phyloP scores from a whole-genome alignment of 306 rosid species.

The Rubus parviflorus region DNA sequence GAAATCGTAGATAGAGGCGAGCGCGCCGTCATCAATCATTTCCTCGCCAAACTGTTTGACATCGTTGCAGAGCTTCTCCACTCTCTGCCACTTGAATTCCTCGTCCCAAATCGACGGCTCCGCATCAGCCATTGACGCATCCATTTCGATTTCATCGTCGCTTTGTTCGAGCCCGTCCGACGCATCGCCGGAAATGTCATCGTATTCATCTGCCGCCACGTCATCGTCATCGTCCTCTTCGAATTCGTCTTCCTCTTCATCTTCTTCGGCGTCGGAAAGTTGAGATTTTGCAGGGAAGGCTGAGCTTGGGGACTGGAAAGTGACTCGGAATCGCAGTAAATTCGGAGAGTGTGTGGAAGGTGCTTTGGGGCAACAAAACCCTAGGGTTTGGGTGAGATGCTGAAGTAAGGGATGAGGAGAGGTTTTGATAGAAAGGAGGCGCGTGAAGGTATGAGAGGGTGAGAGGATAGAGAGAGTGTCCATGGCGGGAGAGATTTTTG shows the following conservation, averaged over 20 bases:
- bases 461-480: constrained; percentile 36
- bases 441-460: constrained; percentile 22
- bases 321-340: constrained; percentile 6
- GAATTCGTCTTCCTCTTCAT: constrained; percentile 40
- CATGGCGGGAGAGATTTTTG: constrained; percentile 79
- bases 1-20: constrained; percentile 73
- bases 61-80: constrained; percentile 68
- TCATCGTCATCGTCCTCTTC: constrained; percentile 37
- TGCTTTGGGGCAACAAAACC: constrained; percentile 38
- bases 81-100: constrained; percentile 87
- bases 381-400: constrained; percentile 24
- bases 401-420: constrained; percentile 25
- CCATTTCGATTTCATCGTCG: constrained; percentile 56
- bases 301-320: constrained; percentile 40
- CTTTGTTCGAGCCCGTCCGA: constrained; percentile 47
- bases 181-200: constrained; percentile 44
- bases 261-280: constrained; percentile 49
- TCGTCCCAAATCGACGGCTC: constrained; percentile 31
- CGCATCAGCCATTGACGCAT: constrained; percentile 19
- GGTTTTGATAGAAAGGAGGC: constrained; percentile 10
- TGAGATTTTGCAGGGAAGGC: constrained; percentile 35
- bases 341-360: neutral
- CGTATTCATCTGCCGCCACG: constrained; percentile 76
- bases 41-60: constrained; percentile 75
- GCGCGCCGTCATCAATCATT: constrained; percentile 71